Evolutionary conservation across 2,329 filamentous ascomycete genomes (phyloP).

Genomic region (Fusarium sp.): DNA sequence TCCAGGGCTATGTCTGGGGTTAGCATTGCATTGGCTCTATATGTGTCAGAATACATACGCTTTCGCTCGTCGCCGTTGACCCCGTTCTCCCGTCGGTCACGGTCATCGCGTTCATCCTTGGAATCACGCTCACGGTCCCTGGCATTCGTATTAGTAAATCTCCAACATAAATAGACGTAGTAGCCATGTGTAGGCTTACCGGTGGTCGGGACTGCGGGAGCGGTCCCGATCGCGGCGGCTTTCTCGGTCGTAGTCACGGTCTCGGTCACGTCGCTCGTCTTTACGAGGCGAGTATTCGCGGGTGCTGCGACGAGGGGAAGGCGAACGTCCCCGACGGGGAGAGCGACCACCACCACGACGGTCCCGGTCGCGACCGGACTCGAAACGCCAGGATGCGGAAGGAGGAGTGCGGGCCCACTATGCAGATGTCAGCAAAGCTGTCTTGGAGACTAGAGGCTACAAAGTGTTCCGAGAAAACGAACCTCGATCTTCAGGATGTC

Average conservation of each 20-base stretch:
- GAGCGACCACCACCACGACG: conserved; percentile 66
- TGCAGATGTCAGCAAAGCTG: not conserved
- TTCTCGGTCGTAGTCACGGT: conserved; percentile 79
- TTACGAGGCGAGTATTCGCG: conserved; percentile 87
- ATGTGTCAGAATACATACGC: conserved; percentile 61
- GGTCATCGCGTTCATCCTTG: conserved; percentile 74
- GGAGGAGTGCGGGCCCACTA: conserved; percentile 98
- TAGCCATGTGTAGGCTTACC: conserved; percentile 51
- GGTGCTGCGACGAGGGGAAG: conserved; percentile 76
- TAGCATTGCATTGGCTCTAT: conserved; percentile 29
- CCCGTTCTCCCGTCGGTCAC: conserved; percentile 76
- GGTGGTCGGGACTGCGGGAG: conserved; percentile 72
- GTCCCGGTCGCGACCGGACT: conserved; percentile 82
- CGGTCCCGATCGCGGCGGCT: conserved; percentile 79
- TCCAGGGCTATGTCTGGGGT: conserved; percentile 63
- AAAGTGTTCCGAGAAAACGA: conserved; percentile 45
- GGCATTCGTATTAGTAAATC: conserved; percentile 19
- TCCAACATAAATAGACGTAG: too few relatives aligned
- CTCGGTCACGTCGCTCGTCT: conserved; percentile 83
- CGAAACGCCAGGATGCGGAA: conserved; percentile 97
- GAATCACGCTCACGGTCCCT: conserved; percentile 64
- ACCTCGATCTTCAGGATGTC: conserved; percentile 98
- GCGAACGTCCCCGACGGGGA: conserved; percentile 74
- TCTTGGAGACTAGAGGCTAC: not conserved
- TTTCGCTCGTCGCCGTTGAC: conserved; percentile 90